These are phyloP conservation scores for Coccomyxa sp. DNA, from an alignment of 139 green algal genomes.

Conservation along the genomic window DNA sequence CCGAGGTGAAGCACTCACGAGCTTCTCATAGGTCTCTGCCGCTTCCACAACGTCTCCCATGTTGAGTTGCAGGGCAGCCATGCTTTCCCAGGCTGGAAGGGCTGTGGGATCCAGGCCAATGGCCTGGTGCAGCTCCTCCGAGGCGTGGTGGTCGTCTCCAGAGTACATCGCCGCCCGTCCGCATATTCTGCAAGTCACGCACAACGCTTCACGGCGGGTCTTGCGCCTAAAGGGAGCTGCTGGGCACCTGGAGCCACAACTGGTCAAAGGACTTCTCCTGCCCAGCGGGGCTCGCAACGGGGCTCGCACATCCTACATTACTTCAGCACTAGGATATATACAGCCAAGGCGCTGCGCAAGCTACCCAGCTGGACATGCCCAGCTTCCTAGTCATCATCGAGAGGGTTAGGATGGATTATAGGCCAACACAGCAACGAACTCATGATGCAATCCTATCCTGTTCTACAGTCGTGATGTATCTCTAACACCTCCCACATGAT, in stretches of 20 bases:
- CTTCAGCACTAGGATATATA: not conserved
- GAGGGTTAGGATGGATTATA: not conserved
- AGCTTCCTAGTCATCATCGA: not conserved
- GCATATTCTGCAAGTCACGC: not conserved
- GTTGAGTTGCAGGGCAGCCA: slow-evolving; percentile 26
- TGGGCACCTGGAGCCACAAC: not conserved
- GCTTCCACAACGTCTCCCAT: slow-evolving; percentile 27
- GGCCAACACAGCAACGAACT: no score
- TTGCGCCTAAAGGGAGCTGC: not conserved
- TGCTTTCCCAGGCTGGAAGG: slow-evolving; percentile 16
- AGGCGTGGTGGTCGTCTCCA: not conserved
- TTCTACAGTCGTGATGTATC: not conserved
- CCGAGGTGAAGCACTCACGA: slow-evolving; percentile 12
- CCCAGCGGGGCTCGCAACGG: not conserved
- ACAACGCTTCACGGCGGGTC: not conserved
- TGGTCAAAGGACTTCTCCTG: not conserved
- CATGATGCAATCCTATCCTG: no score
- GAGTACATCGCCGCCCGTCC: slow-evolving; percentile 13
- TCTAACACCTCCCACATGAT: not conserved
- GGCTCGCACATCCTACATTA: not conserved
- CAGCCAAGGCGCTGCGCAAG: not conserved
- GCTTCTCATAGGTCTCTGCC: slow-evolving; percentile 26
- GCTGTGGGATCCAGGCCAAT: not conserved
- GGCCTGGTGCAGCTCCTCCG: slow-evolving; percentile 8
- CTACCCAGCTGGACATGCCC: no score